Percentiles rank a stretch among this genome's conserved stretches.
Evolutionary conservation across 1,284 basidiomycete species (phyloP).

Genomic region (Caloboletus inedulis): DNA sequence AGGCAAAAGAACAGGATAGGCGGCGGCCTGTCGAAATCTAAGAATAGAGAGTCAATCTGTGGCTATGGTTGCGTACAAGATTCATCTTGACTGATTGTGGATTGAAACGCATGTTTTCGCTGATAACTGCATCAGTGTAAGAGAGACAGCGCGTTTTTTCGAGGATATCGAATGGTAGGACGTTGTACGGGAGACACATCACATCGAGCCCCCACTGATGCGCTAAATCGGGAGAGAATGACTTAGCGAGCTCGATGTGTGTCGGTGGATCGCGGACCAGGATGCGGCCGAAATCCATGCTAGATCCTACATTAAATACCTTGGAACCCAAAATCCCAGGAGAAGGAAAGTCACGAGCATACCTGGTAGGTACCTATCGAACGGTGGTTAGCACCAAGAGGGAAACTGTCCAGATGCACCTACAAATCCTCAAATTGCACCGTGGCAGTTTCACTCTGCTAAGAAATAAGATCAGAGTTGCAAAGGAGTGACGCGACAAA

Average conservation of each 20-base stretch:
- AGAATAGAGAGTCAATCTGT: neutral
- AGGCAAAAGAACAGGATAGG: constrained; percentile 43
- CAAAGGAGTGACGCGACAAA: constrained; percentile 13
- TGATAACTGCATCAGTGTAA: constrained; percentile 23
- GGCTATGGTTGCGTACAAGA: constrained; percentile 28
- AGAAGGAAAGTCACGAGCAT: constrained; percentile 1
- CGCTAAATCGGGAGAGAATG: constrained; percentile 34
- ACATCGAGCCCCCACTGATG: constrained; percentile 37
- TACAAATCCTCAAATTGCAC: constrained; percentile 30
- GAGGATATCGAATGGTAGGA: constrained; percentile 33
- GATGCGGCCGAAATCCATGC: constrained; percentile 32
- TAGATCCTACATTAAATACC: constrained; percentile 16
- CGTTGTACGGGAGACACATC: constrained; percentile 35
- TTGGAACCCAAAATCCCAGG: neutral
- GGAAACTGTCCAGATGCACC: constrained; percentile 10
- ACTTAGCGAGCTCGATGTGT: constrained; percentile 22
- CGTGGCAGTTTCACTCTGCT: constrained; percentile 18
- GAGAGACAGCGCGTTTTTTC: constrained; percentile 22
- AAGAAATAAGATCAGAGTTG: constrained; percentile 1
- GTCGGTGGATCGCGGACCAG: constrained; percentile 23
- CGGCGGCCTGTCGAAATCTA: constrained; percentile 33
- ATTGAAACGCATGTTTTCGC: constrained; percentile 33
- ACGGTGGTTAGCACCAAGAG: constrained; percentile 12
- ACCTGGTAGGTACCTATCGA: constrained; percentile 30
- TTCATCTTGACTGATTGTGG: constrained; percentile 33